phyloP scores from a whole-genome alignment of 768 basidiomycete species.

The Lentinus brumalis region DNA sequence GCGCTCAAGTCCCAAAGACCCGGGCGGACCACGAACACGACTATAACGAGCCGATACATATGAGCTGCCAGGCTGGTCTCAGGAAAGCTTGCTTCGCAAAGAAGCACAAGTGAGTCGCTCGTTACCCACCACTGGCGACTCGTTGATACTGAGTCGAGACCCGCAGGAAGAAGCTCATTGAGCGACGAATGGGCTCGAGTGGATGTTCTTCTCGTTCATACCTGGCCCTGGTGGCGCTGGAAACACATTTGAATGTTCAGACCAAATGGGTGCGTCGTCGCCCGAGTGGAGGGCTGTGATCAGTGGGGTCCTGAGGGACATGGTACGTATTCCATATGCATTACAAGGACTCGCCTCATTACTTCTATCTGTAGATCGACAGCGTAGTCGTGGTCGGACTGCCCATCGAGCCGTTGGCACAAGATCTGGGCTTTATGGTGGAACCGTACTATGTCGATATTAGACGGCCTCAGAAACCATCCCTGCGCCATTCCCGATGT shows the following conservation, averaged over 20 bases:
- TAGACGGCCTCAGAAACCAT: too few relatives aligned
- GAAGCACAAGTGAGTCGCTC: background rate
- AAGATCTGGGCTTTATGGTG: too few relatives aligned
- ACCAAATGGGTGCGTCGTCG: background rate
- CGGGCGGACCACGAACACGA: too few relatives aligned
- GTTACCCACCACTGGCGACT: too few relatives aligned
- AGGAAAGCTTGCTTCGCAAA: background rate
- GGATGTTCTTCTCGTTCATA: background rate
- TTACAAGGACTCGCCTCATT: background rate
- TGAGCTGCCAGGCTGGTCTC: too few relatives aligned
- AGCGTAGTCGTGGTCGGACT: background rate
- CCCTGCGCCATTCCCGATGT: too few relatives aligned
- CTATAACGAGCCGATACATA: too few relatives aligned
- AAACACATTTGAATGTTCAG: background rate
- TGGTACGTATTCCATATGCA: background rate
- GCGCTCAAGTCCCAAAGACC: too few relatives aligned
- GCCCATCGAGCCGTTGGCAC: background rate
- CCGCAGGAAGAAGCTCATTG: background rate
- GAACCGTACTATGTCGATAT: too few relatives aligned
- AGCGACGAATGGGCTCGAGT: background rate
- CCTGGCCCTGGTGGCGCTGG: background rate
- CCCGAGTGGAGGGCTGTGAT: background rate
- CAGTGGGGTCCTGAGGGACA: background rate
- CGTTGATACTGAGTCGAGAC: background rate
- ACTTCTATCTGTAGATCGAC: background rate